Percentiles rank a stretch among this genome's conserved stretches.
These are phyloP conservation scores for Ascodesmis nigricans DNA, from an alignment of 495 filamentous ascomycete genomes.

Conservation along the genomic window DNA sequence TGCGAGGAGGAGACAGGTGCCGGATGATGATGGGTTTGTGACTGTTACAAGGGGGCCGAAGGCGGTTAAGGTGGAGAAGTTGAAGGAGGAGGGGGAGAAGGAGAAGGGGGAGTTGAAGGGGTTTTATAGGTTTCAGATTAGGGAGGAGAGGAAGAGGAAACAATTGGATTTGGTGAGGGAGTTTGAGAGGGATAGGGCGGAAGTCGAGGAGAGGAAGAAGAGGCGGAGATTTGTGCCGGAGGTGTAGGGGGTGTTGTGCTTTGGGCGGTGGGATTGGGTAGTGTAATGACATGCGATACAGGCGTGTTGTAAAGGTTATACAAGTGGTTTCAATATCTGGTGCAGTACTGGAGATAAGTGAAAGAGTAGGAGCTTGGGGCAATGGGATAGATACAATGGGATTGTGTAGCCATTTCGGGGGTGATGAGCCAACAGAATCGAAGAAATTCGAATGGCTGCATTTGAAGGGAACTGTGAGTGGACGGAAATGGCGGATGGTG, in stretches of 20 bases:
- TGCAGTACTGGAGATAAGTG: no score
- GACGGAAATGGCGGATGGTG: no score
- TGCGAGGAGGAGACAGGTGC: conserved; percentile 42
- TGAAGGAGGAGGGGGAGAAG: conserved; percentile 44
- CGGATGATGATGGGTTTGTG: conserved; percentile 88
- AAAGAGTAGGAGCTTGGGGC: no score
- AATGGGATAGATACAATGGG: no score
- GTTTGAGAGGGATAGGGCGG: conserved; percentile 45
- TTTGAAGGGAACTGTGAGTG: no score
- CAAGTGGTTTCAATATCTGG: no score
- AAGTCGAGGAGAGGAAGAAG: conserved; percentile 34
- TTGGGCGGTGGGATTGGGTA: no score
- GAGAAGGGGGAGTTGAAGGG: conserved; percentile 42
- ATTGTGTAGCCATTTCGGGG: no score
- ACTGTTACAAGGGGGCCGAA: conserved; percentile 67
- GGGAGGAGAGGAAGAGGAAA: conserved; percentile 70
- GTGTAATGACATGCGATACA: no score
- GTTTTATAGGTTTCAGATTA: conserved; percentile 86
- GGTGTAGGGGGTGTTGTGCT: conserved; percentile 26
- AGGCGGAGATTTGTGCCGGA: conserved; percentile 32
- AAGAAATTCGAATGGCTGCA: no score
- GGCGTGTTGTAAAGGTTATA: no score
- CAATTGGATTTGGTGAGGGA: conserved; percentile 42
- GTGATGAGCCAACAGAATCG: no score
- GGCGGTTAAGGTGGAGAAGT: conserved; percentile 47